phyloP scores from a whole-genome alignment of 1,284 basidiomycete species.

The Thecaphora thlaspeos region DNA sequence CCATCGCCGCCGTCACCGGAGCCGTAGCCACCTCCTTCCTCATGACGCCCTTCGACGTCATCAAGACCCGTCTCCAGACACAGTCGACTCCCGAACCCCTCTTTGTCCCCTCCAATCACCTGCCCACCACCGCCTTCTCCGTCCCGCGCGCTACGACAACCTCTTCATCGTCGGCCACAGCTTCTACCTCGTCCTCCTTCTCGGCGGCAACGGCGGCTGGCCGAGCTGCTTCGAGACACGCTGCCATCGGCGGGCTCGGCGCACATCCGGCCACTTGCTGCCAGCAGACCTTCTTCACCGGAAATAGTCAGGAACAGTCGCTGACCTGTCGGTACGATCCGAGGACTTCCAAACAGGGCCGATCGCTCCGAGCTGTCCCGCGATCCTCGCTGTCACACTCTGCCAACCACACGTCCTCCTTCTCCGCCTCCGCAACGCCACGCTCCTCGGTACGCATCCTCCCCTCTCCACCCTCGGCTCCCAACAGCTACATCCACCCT shows the following conservation, averaged over 20 bases:
- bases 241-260: conserved; percentile 9
- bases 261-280: conserved; percentile 53
- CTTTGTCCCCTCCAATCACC: conserved; percentile 35
- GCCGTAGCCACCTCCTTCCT: conserved; percentile 78
- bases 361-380: not conserved
- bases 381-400: conserved; percentile 14
- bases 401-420: conserved; percentile 19
- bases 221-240: not conserved
- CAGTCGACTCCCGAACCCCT: conserved; percentile 60
- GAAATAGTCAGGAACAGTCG: conserved; percentile 40
- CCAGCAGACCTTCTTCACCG: conserved; percentile 57
- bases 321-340: conserved; percentile 57
- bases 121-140: conserved; percentile 7
- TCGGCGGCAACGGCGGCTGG: conserved; percentile 5
- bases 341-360: not conserved
- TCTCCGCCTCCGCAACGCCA: conserved; percentile 12
- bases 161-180: conserved; percentile 6
- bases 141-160: conserved; percentile 2
- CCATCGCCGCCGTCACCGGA: conserved; percentile 75
- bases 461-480: conserved; percentile 27
- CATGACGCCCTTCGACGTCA: conserved; percentile 92
- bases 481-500: conserved; percentile 22
- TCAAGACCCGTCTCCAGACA: conserved; percentile 88
- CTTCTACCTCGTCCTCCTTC: not conserved
- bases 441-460: conserved; percentile 33